Evolutionary conservation across 1,284 basidiomycete species (phyloP).

Genomic region (Cerrena zonata): DNA sequence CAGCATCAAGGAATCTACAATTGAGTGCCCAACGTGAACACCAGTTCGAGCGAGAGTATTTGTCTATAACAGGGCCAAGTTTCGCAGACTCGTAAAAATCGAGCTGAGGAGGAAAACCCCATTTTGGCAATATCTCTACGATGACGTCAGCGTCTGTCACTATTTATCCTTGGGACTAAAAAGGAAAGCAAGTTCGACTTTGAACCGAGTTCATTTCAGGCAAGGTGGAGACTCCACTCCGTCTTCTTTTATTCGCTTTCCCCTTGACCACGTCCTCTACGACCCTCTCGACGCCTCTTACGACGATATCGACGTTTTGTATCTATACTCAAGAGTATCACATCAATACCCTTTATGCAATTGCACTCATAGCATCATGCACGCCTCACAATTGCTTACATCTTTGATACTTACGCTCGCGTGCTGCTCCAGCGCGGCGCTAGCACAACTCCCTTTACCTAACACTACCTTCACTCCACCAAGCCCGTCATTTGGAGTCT

Average conservation of each 20-base stretch:
- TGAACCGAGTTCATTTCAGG: not conserved
- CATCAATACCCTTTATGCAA: not conserved
- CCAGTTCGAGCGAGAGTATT: no score
- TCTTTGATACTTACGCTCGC: not conserved
- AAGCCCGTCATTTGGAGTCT: slow-evolving; percentile 50
- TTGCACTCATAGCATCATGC: not conserved
- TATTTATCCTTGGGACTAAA: not conserved
- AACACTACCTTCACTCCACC: slow-evolving; percentile 59
- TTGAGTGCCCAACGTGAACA: not conserved
- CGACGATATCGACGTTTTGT: not conserved
- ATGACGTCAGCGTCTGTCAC: not conserved
- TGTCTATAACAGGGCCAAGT: not conserved
- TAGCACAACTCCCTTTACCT: slow-evolving; percentile 60
- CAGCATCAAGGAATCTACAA: not conserved
- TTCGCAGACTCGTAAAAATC: not conserved
- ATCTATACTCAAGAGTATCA: not conserved
- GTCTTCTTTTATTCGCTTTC: not conserved
- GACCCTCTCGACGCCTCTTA: not conserved
- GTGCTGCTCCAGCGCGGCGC: no score
- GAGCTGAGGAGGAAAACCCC: not conserved
- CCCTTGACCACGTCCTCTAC: not conserved
- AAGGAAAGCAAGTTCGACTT: not conserved
- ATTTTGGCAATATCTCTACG: not conserved
- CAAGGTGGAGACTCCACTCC: not conserved
- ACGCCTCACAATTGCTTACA: not conserved